Conservation (phyloP, 306 rosid species). For the Mucuna pruriens region DNA sequence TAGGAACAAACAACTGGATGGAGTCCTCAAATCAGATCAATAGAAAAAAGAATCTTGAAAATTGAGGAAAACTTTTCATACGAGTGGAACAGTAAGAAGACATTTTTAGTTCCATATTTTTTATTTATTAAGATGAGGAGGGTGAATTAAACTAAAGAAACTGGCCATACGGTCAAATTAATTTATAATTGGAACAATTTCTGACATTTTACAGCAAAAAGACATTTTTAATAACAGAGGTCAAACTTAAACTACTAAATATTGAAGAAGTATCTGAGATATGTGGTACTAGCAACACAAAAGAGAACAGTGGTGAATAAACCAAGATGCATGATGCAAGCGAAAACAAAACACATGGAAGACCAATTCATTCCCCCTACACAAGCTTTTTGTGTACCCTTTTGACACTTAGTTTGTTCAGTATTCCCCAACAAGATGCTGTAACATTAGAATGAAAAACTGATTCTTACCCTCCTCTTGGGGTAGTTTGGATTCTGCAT, state of each 20-base stretch:
- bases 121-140: not conserved
- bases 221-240: not conserved
- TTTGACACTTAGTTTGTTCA: slow-evolving; percentile 2
- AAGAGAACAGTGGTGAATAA: not conserved
- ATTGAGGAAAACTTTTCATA: not conserved
- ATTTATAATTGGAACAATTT: not conserved
- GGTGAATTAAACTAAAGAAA: not conserved
- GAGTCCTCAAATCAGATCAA: not conserved
- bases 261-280: not conserved
- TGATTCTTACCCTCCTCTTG: slow-evolving; percentile 45
- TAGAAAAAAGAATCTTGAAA: not conserved
- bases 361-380: not conserved
- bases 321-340: not conserved
- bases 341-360: not conserved
- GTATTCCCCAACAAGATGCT: not conserved
- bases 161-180: not conserved
- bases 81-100: not conserved
- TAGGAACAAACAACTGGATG: not conserved
- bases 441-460: not conserved
- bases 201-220: not conserved
- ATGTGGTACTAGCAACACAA: not conserved
- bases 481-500: slow-evolving; percentile 44
- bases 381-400: not conserved
- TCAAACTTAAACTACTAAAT: not conserved
- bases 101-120: not conserved